Evolutionary conservation across 106 monocot species (phyloP), one percentile per base, ranked within the genome.

Genomic region (Platanthera zijinensis): DNA sequence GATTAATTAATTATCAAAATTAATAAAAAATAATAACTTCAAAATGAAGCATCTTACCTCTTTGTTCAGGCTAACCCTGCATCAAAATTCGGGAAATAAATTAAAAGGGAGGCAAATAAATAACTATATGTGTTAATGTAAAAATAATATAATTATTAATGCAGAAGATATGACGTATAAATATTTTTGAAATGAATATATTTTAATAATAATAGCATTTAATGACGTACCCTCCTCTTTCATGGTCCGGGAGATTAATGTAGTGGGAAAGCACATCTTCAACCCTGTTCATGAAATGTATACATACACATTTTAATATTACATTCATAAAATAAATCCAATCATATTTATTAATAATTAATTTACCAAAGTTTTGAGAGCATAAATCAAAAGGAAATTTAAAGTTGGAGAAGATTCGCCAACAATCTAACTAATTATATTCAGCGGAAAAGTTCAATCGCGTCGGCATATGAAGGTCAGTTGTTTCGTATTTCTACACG

Each of bases 231-330:
- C 85, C 76, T 79, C 78, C 84, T 76, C 82, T 86, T 47, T 91
- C 88, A 81, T 83, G 80, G 53, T 92, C 88, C 3, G 86, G 83
- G 13, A 88, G 82, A 68, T 86, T 79, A 10, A 92, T 72, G 18
- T 84, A 92, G 19, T 78, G 75, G 1, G 49, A 54, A 39, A 92
- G 75, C 21, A 92, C 86, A 71, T 92, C 91, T 52, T 92, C 88
- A 50, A 92, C 84, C 76, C 91, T 92, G 74, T 70, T 14, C 3
- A 66, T 63, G 8, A 82, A 22, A 78, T 32, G 18, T 1, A 57
- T 14, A 39, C n/a, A 63, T 48, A 62, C 3, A 9, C 68, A 49
- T 45, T 74, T 68, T 8, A 25, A 68, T 28, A 53, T 10, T 8
- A 13, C 13, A 53, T 39, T 53, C 11, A 53, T 53, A 13, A 59